Evolutionary conservation across 2,329 filamentous ascomycete genomes (phyloP), one percentile per base, ranked within the genome.

Genomic region (Colletotrichum sp.): DNA sequence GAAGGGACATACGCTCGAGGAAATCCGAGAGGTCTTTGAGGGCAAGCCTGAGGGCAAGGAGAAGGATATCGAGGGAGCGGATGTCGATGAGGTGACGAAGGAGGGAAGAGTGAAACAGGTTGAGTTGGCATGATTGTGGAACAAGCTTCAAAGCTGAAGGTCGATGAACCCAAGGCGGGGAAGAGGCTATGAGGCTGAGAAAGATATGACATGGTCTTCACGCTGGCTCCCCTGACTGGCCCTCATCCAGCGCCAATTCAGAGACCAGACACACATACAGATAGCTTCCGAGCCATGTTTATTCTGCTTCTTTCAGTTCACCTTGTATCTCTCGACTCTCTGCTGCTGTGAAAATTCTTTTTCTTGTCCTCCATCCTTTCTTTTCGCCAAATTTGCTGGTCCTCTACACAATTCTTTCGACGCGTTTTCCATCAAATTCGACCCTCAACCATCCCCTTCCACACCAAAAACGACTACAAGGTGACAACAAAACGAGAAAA

Each of bases 1-100:
- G 6, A 83, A 82, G 77, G 78, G 75, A 2, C 62, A 71, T 21
- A 79, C 78, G 5, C 68, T 80, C 6, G 79, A 80, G 36, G 79
- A 79, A 52, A 71, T 79, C 21, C 21, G 75, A 39, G 72, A 71
- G 34, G 32, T 79, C 2, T 78, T 79, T 13, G 62, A 78, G 28
- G 72, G 70, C 30, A 68, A 76, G 62, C 18, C 67, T 28, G 34
- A 60, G 24, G 28, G 32, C 3, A 64, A 59, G 24, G 68, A 44
- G 13, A 49, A 24, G n/a, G 67, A 74, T n/a, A n/a, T 55, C 10
- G 44, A 71, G 13, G 39, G 26, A 7, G 70, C 24, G 2, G 59
- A 49, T 2, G 44, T 52, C 24, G 66, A 59, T n/a, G 67, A 49
- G 10, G 34, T 30, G 21, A 39, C 9, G 5, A 71, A 74, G 10